Evolutionary conservation across 768 basidiomycete species (phyloP), one percentile per base, ranked within the genome.

Genomic region (Lactarius pseudohatsudake): DNA sequence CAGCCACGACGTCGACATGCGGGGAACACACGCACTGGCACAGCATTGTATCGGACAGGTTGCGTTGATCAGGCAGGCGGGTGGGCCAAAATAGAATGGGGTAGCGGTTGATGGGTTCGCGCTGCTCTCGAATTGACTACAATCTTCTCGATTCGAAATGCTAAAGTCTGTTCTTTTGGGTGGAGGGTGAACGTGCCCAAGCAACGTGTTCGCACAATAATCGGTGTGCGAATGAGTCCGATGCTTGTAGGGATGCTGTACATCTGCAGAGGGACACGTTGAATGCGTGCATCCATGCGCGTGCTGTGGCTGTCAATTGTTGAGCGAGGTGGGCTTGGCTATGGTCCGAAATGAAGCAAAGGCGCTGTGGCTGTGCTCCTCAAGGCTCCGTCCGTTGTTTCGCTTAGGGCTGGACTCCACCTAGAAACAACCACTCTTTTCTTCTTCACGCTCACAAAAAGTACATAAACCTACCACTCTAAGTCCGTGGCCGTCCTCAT

Each of bases 391-490:
- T 28, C 53, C 38, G 20, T 36, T 20, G 47, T 20, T 59, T 41
- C 56, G 32, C 58, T 32, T 40, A 22, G 26, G 53, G 22, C 64
- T 65, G 64, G 59, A 22, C 64, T 15, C 53, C 32, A 59, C 15
- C 6, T 15, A 53, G 26, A 53, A 53, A 53, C 50, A 53, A 22
- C 18, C 1, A 1, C 4, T 18, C 18, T 34, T 18, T 18, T 28
- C 38, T 60, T 59, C 32, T 45, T 22, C 5, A 9, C 55, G 41
- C 36, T n/a, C 13, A 53, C 47, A 15, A 53, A 47, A 59, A 36
- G 26, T 65, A 65, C 59, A 61, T 62, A 58, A 62, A 40, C 26
- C 59, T 56, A 32, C 10, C 40, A 7, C n/a, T 13, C 43, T 22
- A 50, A 38, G 9, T 30, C 40, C 45, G 57, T 4, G 11, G 20